phyloP scores from a whole-genome alignment of 176 grass and related monocot genomes.

The Otatea glauca region DNA sequence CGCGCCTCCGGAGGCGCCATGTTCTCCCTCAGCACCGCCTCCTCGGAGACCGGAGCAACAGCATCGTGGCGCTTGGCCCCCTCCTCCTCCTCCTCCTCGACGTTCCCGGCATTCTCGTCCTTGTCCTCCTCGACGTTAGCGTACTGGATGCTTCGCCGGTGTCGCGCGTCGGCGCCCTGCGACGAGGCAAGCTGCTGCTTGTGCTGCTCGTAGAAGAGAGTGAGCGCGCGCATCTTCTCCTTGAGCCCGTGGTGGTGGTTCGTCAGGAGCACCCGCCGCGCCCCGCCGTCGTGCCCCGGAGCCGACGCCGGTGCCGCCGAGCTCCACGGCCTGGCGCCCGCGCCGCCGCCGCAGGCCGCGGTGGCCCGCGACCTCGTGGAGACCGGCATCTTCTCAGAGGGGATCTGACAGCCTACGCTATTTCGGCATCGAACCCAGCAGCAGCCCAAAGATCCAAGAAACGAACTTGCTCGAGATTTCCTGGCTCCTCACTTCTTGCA shows the following conservation, averaged over 20 bases:
- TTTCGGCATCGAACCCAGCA: constrained; percentile 43
- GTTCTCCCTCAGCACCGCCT: constrained; percentile 55
- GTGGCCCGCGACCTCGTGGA: constrained; percentile 65
- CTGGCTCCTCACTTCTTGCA: neutral
- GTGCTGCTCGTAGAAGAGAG: constrained; percentile 76
- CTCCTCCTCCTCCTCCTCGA: constrained; percentile 19
- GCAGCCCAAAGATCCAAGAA: constrained; percentile 14
- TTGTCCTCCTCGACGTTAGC: constrained; percentile 35
- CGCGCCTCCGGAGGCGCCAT: constrained; percentile 25
- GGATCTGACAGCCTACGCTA: constrained; percentile 33
- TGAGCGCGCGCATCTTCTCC: constrained; percentile 80
- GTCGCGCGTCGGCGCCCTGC: constrained; percentile 16
- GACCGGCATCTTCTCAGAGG: constrained; percentile 66
- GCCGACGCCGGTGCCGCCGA: constrained; percentile 22
- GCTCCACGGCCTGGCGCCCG: constrained; percentile 15
- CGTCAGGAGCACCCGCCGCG: constrained; percentile 8
- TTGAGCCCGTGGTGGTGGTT: constrained; percentile 76
- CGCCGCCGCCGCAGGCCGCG: constrained; percentile 33
- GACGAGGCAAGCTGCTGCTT: constrained; percentile 60
- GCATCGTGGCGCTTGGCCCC: constrained; percentile 8
- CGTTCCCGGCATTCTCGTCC: constrained; percentile 39
- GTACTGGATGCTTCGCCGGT: constrained; percentile 38
- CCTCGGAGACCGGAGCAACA: neutral
- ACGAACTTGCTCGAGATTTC: neutral
- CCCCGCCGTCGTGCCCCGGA: neutral